Evolutionary conservation across 495 filamentous ascomycete species (phyloP).

Genomic region (Sabuloglossum arenarium): DNA sequence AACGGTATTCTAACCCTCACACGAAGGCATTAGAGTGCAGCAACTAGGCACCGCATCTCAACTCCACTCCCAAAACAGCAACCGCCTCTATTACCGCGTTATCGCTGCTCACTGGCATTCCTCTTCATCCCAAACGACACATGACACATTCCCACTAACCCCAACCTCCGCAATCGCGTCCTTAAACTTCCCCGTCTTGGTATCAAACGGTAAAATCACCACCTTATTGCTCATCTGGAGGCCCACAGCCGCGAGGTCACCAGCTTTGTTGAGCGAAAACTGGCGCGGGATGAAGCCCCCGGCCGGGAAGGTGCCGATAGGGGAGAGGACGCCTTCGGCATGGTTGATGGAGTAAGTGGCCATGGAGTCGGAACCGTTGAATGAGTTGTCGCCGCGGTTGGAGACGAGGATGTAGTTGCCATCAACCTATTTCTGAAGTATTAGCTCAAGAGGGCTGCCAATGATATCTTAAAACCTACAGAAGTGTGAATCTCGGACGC

Average conservation of each 20-base stretch:
- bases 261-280: conserved; percentile 41
- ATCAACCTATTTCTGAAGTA: conserved; percentile 23
- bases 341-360: conserved; percentile 18
- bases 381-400: conserved; percentile 35
- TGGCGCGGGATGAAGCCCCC: conserved; percentile 41
- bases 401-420: conserved; percentile 37
- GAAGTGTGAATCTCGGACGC: conserved; percentile 40
- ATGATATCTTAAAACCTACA: conserved; percentile 21
- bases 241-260: conserved; percentile 38
- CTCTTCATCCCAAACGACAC: conserved; percentile 40
- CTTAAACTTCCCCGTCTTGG: conserved; percentile 30
- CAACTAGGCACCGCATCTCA: too few species aligned
- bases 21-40: too few species aligned
- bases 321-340: conserved; percentile 25
- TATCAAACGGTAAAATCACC: conserved; percentile 36
- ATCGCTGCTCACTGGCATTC: neutral
- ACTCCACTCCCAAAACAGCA: too few species aligned
- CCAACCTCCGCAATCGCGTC: conserved; percentile 27
- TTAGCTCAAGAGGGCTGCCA: neutral
- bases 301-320: conserved; percentile 29
- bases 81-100: too few species aligned
- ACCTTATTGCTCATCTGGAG: conserved; percentile 36
- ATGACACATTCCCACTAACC: conserved; percentile 30
- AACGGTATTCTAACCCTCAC: too few species aligned
- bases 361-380: conserved; percentile 24